phyloP scores from a whole-genome alignment of 2,329 filamentous ascomycete species.

The Penicillium psychrosexuale region DNA sequence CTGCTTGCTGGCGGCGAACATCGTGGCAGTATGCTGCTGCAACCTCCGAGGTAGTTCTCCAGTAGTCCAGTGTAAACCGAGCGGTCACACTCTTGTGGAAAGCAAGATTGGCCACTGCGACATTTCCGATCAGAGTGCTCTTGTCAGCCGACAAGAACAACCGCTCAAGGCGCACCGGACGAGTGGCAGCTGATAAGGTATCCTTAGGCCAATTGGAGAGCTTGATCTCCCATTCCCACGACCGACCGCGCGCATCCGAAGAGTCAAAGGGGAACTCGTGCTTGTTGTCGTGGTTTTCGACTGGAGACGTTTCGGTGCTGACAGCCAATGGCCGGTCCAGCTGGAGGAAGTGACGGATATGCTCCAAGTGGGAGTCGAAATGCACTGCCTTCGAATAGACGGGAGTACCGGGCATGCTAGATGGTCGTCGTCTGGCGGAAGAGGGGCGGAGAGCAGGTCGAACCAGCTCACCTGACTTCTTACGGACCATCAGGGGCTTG shows the following conservation, averaged over 20 bases:
- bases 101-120: slow-evolving; percentile 81
- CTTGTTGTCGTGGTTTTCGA: slow-evolving; percentile 83
- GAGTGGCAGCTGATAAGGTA: slow-evolving; percentile 55
- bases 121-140: slow-evolving; percentile 76
- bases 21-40: slow-evolving; percentile 82
- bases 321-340: slow-evolving; percentile 94
- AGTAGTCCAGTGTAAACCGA: slow-evolving; percentile 94
- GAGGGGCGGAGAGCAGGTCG: slow-evolving; percentile 81
- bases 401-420: slow-evolving; percentile 95
- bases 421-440: slow-evolving; percentile 72
- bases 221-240: slow-evolving; percentile 83
- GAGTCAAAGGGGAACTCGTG: slow-evolving; percentile 78
- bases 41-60: slow-evolving; percentile 97
- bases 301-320: slow-evolving; percentile 87
- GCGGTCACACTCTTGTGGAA: slow-evolving; percentile 89
- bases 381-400: slow-evolving; percentile 97
- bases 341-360: slow-evolving; percentile 92
- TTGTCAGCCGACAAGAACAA: slow-evolving; percentile 86
- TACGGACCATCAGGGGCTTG: slow-evolving; percentile 91
- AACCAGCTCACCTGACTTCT: slow-evolving; percentile 97
- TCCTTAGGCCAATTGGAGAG: slow-evolving; percentile 78
- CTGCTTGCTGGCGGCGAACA: slow-evolving; percentile 61
- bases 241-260: slow-evolving; percentile 49
- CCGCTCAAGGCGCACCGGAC: slow-evolving; percentile 75
- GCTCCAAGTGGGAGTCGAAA: slow-evolving; percentile 94